phyloP scores from a whole-genome alignment of 2,329 filamentous ascomycete species.

The Colletotrichum chlorophyti region DNA sequence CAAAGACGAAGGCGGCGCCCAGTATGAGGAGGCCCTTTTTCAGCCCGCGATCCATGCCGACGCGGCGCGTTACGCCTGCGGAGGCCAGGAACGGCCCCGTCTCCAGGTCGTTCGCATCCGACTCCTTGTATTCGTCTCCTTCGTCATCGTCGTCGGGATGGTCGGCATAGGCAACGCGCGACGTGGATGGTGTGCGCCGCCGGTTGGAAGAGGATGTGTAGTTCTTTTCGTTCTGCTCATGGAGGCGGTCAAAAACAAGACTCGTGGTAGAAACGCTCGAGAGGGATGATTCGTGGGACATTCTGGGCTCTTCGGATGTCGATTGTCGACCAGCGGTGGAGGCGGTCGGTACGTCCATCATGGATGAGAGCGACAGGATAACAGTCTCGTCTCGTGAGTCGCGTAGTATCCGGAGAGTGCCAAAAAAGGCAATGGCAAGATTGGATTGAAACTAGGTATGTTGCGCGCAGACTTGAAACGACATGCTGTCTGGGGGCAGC shows the following conservation, averaged over 20 bases:
- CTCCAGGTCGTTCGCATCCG: slow-evolving; percentile 53
- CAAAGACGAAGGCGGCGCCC: slow-evolving; percentile 65
- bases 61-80: slow-evolving; percentile 44
- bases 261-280: slow-evolving; percentile 87
- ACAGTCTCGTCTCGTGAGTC: too few species aligned
- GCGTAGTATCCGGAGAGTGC: not conserved
- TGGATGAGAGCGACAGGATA: too few species aligned
- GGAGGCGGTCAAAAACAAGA: slow-evolving; percentile 79
- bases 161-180: slow-evolving; percentile 39
- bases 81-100: slow-evolving; percentile 59
- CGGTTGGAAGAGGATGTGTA: slow-evolving; percentile 30
- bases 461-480: slow-evolving; percentile 24
- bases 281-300: slow-evolving; percentile 62
- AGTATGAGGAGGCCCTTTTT: slow-evolving; percentile 69
- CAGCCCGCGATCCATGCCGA: slow-evolving; percentile 70
- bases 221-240: slow-evolving; percentile 56
- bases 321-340: slow-evolving; percentile 10
- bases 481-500: slow-evolving; percentile 28
- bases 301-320: slow-evolving; percentile 35
- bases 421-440: slow-evolving; percentile 1
- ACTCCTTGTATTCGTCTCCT: slow-evolving; percentile 40
- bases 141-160: slow-evolving; percentile 52
- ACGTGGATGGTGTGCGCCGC: slow-evolving; percentile 13
- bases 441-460: slow-evolving; percentile 22
- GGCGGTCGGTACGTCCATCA: slow-evolving; percentile 15